Conservation (phyloP, 306 rosid genomes). For the Glycyrrhiza uralensis region DNA sequence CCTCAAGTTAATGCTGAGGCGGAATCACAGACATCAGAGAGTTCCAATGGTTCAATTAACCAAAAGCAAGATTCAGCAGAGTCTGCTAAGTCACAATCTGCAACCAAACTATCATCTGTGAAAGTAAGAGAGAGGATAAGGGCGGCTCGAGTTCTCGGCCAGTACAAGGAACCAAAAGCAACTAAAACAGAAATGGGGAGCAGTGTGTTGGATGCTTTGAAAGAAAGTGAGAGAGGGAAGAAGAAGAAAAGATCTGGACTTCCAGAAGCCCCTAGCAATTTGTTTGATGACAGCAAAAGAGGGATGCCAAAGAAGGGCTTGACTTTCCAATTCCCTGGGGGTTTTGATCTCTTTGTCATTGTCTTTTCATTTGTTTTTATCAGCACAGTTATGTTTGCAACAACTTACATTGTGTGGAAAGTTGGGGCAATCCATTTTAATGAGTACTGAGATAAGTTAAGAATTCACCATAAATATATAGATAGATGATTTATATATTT, state of each 20-base stretch:
- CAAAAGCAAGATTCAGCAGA: conserved; percentile 30
- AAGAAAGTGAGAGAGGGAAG: conserved; percentile 81
- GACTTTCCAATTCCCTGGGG: conserved; percentile 79
- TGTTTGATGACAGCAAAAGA: conserved; percentile 83
- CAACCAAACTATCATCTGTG: conserved; percentile 42
- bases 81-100: conserved; percentile 34
- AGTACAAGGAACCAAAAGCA: conserved; percentile 53
- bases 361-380: conserved; percentile 73
- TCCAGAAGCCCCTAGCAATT: conserved; percentile 87
- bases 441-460: conserved; percentile 52
- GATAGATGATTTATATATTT: conserved; percentile 19
- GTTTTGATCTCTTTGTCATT: conserved; percentile 62
- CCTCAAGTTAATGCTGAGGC: conserved; percentile 32
- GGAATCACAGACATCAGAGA: conserved; percentile 40
- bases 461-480: conserved; percentile 2
- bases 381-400: conserved; percentile 87
- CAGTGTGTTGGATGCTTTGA: conserved; percentile 73
- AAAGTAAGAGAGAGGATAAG: conserved; percentile 82
- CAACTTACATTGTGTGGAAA: conserved; percentile 93
- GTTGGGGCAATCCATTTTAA: conserved; percentile 96
- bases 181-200: conserved; percentile 66
- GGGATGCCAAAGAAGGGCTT: conserved; percentile 71
- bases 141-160: conserved; percentile 71
- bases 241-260: conserved; percentile 73
- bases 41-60: conserved; percentile 42